Base-by-base conservation (phyloP, 805 yeast genomes). In the Pichia eremophila region DNA sequence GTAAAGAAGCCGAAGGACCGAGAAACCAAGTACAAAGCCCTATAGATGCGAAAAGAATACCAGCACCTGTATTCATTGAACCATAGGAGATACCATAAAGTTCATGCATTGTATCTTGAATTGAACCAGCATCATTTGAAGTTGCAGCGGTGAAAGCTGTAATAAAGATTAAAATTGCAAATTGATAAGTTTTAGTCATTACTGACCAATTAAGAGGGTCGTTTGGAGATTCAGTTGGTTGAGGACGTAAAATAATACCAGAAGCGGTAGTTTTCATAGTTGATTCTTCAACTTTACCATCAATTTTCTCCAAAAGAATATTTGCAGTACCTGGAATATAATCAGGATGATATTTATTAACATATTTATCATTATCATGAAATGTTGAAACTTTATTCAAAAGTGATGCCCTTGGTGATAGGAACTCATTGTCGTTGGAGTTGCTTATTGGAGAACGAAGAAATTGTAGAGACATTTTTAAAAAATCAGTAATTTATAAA, bases 51-150 rank as follows among this genome's bases (percentile, higher is more conserved):
- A 84, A 84, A 44, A 85, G 65, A 27, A 84, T 86, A 53, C 93
- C 91, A 2, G 90, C 89, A 47, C 90, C 91, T 0, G 86, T 78
- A 61, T 83, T 83, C 83, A 84, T 83, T 10, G 83, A 65, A 53
- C 72, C 78, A 58, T 81, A 83, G 8, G 83, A 71, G 52, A 84
- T 79, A 15, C 76, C 81, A 54, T 80, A 80, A n/a, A 69, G 63
- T 48, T 70, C 79, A 52, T 81, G 79, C 54, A 84, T 65, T 1
- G 80, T 73, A 52, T 81, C 85, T 56, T 83, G 88, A 8, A 83
- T 73, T 2, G 88, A 72, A 32, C 85, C 83, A 1, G 89, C 88
- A 60, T 79, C 83, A 60, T 85, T 85, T 6, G 90, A 76, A 15
- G 84, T 79, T 18, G 85, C 85, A 10, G 84, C 85, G 0, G 85